Base-by-base conservation (phyloP, 768 basidiomycete species). In the Amanita phalloides region DNA sequence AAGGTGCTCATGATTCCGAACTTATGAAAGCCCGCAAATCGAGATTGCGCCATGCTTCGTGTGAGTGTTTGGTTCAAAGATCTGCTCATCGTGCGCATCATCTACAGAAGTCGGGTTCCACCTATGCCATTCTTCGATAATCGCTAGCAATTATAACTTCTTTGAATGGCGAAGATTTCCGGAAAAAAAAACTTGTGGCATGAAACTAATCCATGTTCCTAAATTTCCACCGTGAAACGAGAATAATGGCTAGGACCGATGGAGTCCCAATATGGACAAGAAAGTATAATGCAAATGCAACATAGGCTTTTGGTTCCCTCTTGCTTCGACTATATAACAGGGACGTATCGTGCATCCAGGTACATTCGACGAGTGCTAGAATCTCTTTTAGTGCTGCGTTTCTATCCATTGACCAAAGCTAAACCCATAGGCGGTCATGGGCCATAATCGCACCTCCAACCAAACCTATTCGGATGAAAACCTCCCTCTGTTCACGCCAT, bases 401-500 rank as follows among this genome's bases (percentile, higher is more conserved):
- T 32, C 20, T 17, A 38, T 37, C 43, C 36, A 11, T 8, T 23
- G n/a, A 37, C 35, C 49, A 44, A 51, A 51, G 49, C 41, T 33
- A 35, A 44, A 51, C 13, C n/a, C 13, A 44, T 39, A n/a, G 37
- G 11, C 14, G 17, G 21, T n/a, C 32, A 25, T 37, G 33, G 32
- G 13, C 35, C 20, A 7, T 28, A 32, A 38, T 38, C n/a, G 17
- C 35, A 7, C 51, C 32, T n/a, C 37, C 21, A 17, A 33, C 39
- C 21, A 62, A 45, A 58, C 63, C 41, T 69, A 73, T 58, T 56
- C 50, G 49, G 74, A 77, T 51, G 64, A 71, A 56, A 61, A 58
- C 23, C 70, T 75, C 38, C 75, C 72, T 21, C 57, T 57, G 8
- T 77, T 67, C 55, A 66, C 64, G 25, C 75, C 75, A 14, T 73